Base-by-base conservation (phyloP, 345 rosid genomes). In the Populus davidiana region DNA sequence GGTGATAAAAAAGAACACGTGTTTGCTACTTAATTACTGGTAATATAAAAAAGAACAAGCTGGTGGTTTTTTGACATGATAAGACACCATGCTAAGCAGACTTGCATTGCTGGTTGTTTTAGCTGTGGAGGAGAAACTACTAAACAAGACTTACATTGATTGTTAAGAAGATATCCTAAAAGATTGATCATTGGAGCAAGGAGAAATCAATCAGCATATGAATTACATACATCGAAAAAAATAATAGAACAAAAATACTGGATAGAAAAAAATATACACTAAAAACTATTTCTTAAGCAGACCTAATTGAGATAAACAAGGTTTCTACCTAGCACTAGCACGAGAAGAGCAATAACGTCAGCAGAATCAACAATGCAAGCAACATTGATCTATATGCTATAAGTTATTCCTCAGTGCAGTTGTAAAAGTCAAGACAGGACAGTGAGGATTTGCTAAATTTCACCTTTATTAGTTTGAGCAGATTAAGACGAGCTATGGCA, bases 401-500 rank as follows among this genome's bases (percentile, higher is more conserved):
- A 65, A 8, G 35, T 63, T 33, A 20, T 59, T 59, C 29, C 27
- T 59, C 14, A n/a, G 64, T 59, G 29, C 29, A n/a, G 64, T 3
- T 2, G 39, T 65, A 17, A 18, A 33, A 65, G 11, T 16, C 69
- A 11, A 8, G 29, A 59, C 13, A 5, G 13, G 63, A 65, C 36
- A 43, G 50, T 69, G 47, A 65, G 54, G 17, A 25, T 18, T 11
- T 10, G 16, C 38, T 33, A 38, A 50, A 18, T 23, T 75, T 64
- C 16, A 90, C 99, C 99, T 91, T 96, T 76, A 96, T 96, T 78
- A 96, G 84, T 84, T 96, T 96, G 52, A 96, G 90, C 78, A 96
- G 91, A 82, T 91, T 96, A 71, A 96, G 95, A 71, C 98, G 96
- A 75, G 97, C 98, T 78, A 96, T 92, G 12, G 98, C 99, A 87